Evolutionary conservation across 2,329 filamentous ascomycete species (phyloP).

Genomic region (Fusarium vanettenii): DNA sequence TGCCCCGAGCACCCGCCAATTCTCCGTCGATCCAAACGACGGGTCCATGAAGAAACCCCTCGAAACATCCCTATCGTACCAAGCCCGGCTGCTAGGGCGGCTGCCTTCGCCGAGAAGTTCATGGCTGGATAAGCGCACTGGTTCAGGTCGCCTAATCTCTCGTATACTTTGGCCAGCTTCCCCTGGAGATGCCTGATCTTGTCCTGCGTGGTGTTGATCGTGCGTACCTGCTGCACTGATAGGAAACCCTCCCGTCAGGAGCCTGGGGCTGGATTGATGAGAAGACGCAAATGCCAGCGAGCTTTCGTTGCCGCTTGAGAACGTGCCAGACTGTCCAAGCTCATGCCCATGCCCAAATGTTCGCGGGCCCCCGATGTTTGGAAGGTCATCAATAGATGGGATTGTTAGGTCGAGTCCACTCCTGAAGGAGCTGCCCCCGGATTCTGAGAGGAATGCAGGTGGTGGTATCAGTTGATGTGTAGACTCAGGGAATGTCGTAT

Average conservation of each 20-base stretch:
- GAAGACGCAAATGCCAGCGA: conserved; percentile 49
- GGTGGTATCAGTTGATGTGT: conserved; percentile 48
- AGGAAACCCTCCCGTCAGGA: conserved; percentile 27
- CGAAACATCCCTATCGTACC: conserved; percentile 41
- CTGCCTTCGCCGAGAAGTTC: conserved; percentile 30
- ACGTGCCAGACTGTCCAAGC: conserved; percentile 22
- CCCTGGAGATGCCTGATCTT: not conserved
- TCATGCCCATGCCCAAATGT: conserved; percentile 1
- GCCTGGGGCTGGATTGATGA: conserved; percentile 41
- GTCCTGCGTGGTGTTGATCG: not conserved
- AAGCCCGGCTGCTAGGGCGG: conserved; percentile 28
- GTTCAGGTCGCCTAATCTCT: conserved; percentile 40
- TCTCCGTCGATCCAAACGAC: conserved; percentile 52
- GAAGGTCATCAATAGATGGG: conserved; percentile 44
- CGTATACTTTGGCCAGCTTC: conserved; percentile 41
- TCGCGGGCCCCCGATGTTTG: conserved; percentile 36
- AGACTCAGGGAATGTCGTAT: conserved; percentile 44
- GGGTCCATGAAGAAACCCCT: conserved; percentile 42
- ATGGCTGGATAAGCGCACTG: conserved; percentile 37
- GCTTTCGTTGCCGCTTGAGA: conserved; percentile 48
- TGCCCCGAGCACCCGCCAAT: conserved; percentile 49
- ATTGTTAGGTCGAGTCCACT: conserved; percentile 44
- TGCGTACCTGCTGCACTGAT: conserved; percentile 10
- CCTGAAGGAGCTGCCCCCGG: conserved; percentile 41
- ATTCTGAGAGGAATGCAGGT: conserved; percentile 42